phyloP scores from a whole-genome alignment of 208 protist genomes.

The Acanthamoeba lenticulata region DNA sequence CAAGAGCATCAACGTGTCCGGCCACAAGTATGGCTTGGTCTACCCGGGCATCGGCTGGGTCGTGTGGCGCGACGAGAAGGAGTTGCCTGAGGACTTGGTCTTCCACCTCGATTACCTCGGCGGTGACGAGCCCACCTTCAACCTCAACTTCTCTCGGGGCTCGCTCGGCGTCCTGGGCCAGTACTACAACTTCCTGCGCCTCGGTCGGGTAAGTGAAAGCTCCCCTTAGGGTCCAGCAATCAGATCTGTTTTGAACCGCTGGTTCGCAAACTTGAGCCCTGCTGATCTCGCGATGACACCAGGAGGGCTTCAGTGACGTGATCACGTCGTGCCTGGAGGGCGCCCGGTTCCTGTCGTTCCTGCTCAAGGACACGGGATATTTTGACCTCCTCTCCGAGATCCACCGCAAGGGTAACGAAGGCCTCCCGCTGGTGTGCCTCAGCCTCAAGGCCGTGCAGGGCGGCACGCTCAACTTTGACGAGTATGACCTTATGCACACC shows the following conservation, averaged over 20 bases:
- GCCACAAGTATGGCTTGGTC: conserved; percentile 73
- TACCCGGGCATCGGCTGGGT: conserved; percentile 76
- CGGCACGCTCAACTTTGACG: conserved; percentile 31
- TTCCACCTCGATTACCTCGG: conserved; percentile 74
- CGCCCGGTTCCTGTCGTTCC: conserved; percentile 45
- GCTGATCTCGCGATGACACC: not conserved
- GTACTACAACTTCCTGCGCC: conserved; percentile 73
- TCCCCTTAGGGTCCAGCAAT: too few species aligned
- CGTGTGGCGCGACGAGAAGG: conserved; percentile 69
- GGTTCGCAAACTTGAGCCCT: not conserved
- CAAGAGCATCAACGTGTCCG: conserved; percentile 68
- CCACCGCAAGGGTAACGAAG: conserved; percentile 7
- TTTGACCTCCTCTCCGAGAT: conserved; percentile 20
- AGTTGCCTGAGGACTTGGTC: conserved; percentile 73
- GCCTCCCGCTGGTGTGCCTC: conserved; percentile 31
- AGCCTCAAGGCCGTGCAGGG: not conserved
- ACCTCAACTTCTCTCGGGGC: conserved; percentile 71
- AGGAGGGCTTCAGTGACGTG: conserved; percentile 29
- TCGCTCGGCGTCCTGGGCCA: conserved; percentile 65
- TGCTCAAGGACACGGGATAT: conserved; percentile 53
- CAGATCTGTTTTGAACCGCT: not conserved
- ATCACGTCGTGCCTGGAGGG: conserved; percentile 52
- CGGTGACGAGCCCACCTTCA: conserved; percentile 68
- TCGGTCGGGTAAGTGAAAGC: conserved; percentile 58
- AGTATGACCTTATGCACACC: conserved; percentile 46